phyloP scores from a whole-genome alignment of 805 yeast species.

The Candida manassasensis region DNA sequence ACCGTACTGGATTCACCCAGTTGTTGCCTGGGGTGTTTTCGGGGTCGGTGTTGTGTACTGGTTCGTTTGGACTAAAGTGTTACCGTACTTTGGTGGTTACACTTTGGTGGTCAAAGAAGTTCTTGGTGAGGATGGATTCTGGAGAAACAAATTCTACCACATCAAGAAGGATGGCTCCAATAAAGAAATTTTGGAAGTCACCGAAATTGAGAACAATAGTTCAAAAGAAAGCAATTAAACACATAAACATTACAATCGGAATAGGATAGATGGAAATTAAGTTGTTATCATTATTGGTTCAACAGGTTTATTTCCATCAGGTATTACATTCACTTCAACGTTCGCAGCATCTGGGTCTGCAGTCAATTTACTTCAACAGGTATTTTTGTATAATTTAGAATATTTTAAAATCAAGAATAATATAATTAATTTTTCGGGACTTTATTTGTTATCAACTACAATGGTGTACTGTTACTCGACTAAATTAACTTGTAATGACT shows the following conservation, averaged over 20 bases:
- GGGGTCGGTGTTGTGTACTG: constrained; percentile 64
- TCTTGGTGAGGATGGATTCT: constrained; percentile 64
- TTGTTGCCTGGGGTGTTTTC: constrained; percentile 75
- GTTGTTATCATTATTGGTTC: not conserved
- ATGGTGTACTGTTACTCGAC: no score
- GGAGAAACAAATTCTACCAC: constrained; percentile 56
- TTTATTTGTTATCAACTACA: no score
- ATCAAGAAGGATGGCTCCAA: constrained; percentile 23
- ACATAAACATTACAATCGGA: not conserved
- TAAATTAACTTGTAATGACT: no score
- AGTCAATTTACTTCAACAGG: not conserved
- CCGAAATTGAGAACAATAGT: constrained; percentile 1
- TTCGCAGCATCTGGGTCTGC: not conserved
- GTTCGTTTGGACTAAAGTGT: constrained; percentile 53
- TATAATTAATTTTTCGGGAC: no score
- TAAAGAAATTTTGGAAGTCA: constrained; percentile 6
- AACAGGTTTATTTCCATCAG: not conserved
- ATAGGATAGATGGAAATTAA: no score
- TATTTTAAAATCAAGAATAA: no score
- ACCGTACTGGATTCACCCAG: constrained; percentile 79
- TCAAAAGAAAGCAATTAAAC: not conserved
- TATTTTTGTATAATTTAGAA: not conserved
- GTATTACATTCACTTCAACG: not conserved
- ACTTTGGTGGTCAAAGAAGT: constrained; percentile 48
- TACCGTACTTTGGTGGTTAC: constrained; percentile 56